Percentiles rank a stretch among this genome's conserved stretches.
Evolutionary conservation across 169 alveolate genomes (phyloP).

Genomic region (Eimeria maxima): DNA sequence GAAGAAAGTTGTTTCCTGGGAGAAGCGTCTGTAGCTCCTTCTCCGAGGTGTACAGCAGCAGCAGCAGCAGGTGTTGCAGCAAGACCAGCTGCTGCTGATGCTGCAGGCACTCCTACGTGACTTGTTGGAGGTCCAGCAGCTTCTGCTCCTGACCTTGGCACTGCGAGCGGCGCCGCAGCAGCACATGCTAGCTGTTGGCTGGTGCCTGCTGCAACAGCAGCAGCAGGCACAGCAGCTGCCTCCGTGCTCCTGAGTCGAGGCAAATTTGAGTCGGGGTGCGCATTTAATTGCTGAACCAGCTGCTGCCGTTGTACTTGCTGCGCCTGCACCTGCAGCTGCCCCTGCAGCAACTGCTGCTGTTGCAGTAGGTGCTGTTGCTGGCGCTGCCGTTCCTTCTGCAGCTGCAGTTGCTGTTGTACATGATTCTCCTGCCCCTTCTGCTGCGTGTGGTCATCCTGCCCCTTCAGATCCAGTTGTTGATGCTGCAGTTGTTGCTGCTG

Average conservation of each 20-base stretch:
- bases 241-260: not conserved
- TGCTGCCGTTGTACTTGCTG: constrained; percentile 20
- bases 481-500: not conserved
- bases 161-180: not conserved
- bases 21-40: not conserved
- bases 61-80: not conserved
- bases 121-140: not conserved
- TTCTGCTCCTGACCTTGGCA: not conserved
- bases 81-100: constrained; percentile 8
- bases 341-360: not conserved
- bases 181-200: not conserved
- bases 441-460: not conserved
- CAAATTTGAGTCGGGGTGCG: not conserved
- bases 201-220: constrained; percentile 29
- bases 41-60: not conserved
- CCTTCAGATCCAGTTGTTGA: not conserved
- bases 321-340: not conserved
- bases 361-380: not conserved
- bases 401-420: no score
- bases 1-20: not conserved
- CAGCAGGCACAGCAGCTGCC: constrained; percentile 2
- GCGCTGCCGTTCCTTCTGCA: no score
- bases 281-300: not conserved
- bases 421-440: no score
- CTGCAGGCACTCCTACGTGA: not conserved